Conservation (phyloP, 352 stramenopile species). For the Pythium grandisporangium region DNA sequence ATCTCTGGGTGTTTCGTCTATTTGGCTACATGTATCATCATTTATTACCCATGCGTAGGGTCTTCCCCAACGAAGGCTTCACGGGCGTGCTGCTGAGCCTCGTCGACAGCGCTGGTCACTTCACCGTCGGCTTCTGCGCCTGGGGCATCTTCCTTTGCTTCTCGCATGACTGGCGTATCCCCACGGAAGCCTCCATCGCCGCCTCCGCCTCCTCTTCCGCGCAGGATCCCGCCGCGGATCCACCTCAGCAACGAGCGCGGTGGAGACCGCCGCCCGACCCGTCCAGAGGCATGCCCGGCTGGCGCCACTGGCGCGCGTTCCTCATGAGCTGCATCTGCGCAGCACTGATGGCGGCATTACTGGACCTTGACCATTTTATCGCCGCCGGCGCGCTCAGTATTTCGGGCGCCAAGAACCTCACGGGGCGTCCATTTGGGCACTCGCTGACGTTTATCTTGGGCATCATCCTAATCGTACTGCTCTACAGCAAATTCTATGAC, state of each 20-base stretch:
- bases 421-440: conserved; percentile 53
- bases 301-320: conserved; percentile 14
- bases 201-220: conserved; percentile 7
- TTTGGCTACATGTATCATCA: too few species aligned
- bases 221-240: conserved; percentile 6
- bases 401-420: conserved; percentile 40
- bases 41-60: too few species aligned
- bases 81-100: too few species aligned
- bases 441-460: conserved; percentile 55
- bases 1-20: too few species aligned
- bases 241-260: too few species aligned
- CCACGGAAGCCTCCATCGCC: conserved; percentile 1
- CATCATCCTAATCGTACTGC: conserved; percentile 24
- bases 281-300: conserved; percentile 3
- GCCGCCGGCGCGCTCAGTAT: conserved; percentile 44
- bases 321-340: conserved; percentile 33
- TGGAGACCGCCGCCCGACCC: not conserved
- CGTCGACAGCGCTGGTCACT: conserved; percentile 53
- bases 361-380: conserved; percentile 75
- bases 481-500: conserved; percentile 2
- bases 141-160: conserved; percentile 56
- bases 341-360: conserved; percentile 23
- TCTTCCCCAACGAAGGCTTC: too few species aligned
- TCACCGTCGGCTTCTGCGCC: conserved; percentile 36
- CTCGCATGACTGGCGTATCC: conserved; percentile 10